phyloP scores from a whole-genome alignment of 2,329 filamentous ascomycete species.

The Colletotrichum gloeosporioides region DNA sequence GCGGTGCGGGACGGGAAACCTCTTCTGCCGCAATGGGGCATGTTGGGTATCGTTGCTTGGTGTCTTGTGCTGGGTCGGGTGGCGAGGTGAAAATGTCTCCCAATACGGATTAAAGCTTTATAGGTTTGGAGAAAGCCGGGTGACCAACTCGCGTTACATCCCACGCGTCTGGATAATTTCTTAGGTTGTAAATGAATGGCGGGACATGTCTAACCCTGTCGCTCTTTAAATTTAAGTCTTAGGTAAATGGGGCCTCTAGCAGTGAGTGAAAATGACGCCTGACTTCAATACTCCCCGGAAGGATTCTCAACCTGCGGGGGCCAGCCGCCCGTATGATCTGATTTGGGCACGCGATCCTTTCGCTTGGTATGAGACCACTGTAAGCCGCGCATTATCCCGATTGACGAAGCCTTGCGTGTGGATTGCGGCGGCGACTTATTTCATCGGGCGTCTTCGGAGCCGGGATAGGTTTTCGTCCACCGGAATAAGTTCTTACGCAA shows the following conservation, averaged over 20 bases:
- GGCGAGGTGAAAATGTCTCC: background rate
- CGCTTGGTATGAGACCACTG: background rate
- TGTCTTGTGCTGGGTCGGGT: background rate
- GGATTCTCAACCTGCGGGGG: background rate
- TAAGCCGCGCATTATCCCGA: background rate
- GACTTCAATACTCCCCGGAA: background rate
- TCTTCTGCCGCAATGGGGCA: background rate
- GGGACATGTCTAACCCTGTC: background rate
- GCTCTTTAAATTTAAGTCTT: background rate
- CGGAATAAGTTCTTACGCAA: background rate
- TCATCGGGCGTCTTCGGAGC: background rate
- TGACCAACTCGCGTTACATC: too few relatives aligned
- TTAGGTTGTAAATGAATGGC: background rate
- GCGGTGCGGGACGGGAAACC: background rate
- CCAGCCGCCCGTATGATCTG: background rate
- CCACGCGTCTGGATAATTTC: too few relatives aligned
- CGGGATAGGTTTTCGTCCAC: background rate
- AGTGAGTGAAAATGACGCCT: background rate
- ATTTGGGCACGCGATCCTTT: background rate
- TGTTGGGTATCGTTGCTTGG: background rate
- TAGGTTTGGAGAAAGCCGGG: too few relatives aligned
- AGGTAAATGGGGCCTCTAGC: background rate
- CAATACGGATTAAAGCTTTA: background rate
- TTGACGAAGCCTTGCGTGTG: background rate
- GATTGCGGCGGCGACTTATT: background rate